These are phyloP conservation scores for Hypericum perforatum DNA, from an alignment of 345 rosid genomes.

Conservation along the genomic window DNA sequence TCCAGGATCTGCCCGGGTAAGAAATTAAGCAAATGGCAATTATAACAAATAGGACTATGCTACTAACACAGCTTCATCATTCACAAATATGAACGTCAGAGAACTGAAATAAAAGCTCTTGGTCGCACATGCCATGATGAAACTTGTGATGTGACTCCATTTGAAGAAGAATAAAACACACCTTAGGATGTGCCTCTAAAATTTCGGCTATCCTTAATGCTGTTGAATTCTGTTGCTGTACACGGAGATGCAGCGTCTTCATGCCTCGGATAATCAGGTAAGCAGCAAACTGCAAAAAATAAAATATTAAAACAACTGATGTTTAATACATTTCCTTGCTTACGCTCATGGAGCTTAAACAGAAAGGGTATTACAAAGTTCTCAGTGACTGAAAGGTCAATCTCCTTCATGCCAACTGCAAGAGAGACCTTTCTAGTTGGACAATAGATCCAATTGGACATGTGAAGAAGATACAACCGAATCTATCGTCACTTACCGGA, in stretches of 20 bases:
- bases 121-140: no score
- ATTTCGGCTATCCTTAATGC: conserved; percentile 90
- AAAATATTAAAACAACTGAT: conserved; percentile 6
- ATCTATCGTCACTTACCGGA: conserved; percentile 46
- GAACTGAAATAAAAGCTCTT: no score
- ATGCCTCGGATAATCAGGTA: conserved; percentile 95
- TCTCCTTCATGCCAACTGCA: conserved; percentile 1
- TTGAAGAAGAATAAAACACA: conserved; percentile 10
- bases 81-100: no score
- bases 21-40: no score
- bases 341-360: conserved; percentile 1
- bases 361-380: background rate
- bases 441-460: no score
- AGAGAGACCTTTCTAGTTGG: no score
- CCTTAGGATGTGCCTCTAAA: conserved; percentile 99
- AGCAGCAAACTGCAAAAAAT: conserved; percentile 62
- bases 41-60: no score
- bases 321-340: background rate
- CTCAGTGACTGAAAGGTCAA: background rate
- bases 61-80: no score
- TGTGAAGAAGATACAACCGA: background rate
- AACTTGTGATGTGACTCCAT: no score
- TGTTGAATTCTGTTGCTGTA: conserved; percentile 90
- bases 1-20: no score
- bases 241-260: conserved; percentile 99